Base-by-base conservation (phyloP, 2,329 filamentous ascomycete species). In the Penicillium oxalicum region DNA sequence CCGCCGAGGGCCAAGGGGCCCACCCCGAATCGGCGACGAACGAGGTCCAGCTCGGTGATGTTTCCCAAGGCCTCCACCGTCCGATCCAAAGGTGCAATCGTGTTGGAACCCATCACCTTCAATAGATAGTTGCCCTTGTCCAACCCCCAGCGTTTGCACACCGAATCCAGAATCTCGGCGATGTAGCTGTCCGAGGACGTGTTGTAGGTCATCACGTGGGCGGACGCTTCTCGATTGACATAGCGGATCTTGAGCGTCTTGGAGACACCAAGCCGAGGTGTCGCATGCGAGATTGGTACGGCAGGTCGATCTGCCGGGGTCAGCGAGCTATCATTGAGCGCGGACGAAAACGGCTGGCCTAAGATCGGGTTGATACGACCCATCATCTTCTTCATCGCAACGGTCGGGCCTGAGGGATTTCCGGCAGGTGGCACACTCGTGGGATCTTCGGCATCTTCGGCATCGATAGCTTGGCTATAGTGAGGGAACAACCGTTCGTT, bases 121-220 rank as follows among this genome's bases (percentile, higher is more conserved):
- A 85, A 73, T 24, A 83, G 71, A 57, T 81, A 82, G 18, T 82
- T 75, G 1, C 76, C 81, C 62, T 83, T 84, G 61, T 85, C 82
- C n/a, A 84, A 70, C 3, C 78, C 76, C 60, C 83, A 77, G 53
- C 79, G 74, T 50, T 80, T 78, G 66, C 82, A 84, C 1, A 81
- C 78, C 36, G 77, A 75, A 55, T 84, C 81, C 52, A 85, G 76
- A 42, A 85, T 75, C 61, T 85, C 82, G n/a, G 81, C 82, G 50
- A 85, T 80, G 60, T 85, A 85, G 40, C 80, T 83, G 57, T 84
- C 82, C 1, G 80, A 81, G 3, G 80, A 81, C 28, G 80, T 80
- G 45, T 77, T 76, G 44, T 82, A 68, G 2, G 75, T 76, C 48
- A 76, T 77, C 24, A 72, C 72, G 54, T 75, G 77, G 5, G 68